A percentile compares a stretch with the other conserved stretches of the same genome.
These are phyloP conservation scores for Talaromyces sp. DNA, from an alignment of 2,329 filamentous ascomycete species.

Conservation along the genomic window DNA sequence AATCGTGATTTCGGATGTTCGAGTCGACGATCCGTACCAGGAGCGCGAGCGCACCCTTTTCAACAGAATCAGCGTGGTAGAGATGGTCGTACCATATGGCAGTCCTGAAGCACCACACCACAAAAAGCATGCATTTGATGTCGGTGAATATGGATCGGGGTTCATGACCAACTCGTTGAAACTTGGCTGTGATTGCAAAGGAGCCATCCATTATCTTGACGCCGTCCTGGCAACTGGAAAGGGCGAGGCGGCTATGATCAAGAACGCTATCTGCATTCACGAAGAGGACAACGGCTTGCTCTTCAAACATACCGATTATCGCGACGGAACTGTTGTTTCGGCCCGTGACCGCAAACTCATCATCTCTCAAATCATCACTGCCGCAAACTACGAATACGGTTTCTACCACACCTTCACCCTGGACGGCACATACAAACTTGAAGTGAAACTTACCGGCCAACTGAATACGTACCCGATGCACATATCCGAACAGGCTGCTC, in stretches of 20 bases:
- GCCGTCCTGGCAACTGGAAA: constrained; percentile 74
- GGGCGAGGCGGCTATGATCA: constrained; percentile 70
- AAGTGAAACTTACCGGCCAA: constrained; percentile 87
- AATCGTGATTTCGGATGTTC: constrained; percentile 81
- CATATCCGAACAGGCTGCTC: constrained; percentile 71
- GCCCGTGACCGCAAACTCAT: constrained; percentile 82
- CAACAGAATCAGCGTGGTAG: constrained; percentile 80
- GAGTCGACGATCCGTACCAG: constrained; percentile 68
- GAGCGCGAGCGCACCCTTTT: constrained; percentile 45
- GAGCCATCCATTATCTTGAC: constrained; percentile 85
- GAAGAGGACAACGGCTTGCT: constrained; percentile 88
- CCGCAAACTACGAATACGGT: constrained; percentile 92
- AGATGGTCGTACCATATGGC: constrained; percentile 83
- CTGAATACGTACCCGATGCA: constrained; percentile 85
- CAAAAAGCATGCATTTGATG: constrained; percentile 43
- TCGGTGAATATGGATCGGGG: constrained; percentile 42
- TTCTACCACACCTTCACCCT: constrained; percentile 87
- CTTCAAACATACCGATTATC: constrained; percentile 95
- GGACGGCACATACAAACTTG: constrained; percentile 85
- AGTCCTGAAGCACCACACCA: constrained; percentile 44
- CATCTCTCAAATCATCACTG: constrained; percentile 88
- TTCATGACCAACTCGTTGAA: constrained; percentile 45
- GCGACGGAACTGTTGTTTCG: constrained; percentile 79
- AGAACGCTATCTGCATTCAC: constrained; percentile 93
- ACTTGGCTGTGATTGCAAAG: constrained; percentile 63